Base-by-base conservation (phyloP, 306 rosid genomes). In the Dicorynia guianensis region DNA sequence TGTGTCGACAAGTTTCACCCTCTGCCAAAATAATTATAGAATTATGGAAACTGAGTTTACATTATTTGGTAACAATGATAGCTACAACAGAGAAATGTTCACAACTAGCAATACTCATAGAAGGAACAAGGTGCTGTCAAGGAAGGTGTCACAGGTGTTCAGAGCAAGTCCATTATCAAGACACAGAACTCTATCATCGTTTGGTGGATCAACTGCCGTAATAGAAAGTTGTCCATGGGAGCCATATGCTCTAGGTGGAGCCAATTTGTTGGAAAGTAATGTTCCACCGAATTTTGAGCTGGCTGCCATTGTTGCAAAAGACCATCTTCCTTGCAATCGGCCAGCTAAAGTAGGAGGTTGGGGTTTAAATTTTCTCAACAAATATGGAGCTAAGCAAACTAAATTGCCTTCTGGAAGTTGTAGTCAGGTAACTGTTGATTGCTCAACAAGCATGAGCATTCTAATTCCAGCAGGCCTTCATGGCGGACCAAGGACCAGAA, bases 311-410 rank as follows among this genome's bases (percentile, higher is more conserved):
- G 78, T 96, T 52, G 89, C 84, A 65, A 96, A 87, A 81, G 91
- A 89, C 48, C 97, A 83, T 80, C 71, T 86, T 67, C 87, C 86
- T 36, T 81, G 76, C 57, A 71, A 77, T 43, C 77, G n/a, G 18
- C 80, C 71, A 11, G 76, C 75, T 33, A 83, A 84, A 82, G 76
- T 74, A 35, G 98, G 98, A 67, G 99, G 99, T 30, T 96, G 99
- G 99, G 99, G 99, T 47, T 78, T 93, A 82, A 93, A 93, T 39
- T 96, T 96, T 83, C 96, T 96, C 54, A 87, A 89, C 81, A 93
- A 86, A 83, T 61, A 75, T 40, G 86, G 85, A 67, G 71, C 43
- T 48, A 85, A 84, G 69, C 87, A 88, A 82, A 63, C 30, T 14
- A 47, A 40, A 18, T 34, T 13, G 7, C 77, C 86, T 54, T 79